Evolutionary conservation across 2,329 filamentous ascomycete species (phyloP), one percentile per base, ranked within the genome.

Genomic region (Cordyceps pruinosa): DNA sequence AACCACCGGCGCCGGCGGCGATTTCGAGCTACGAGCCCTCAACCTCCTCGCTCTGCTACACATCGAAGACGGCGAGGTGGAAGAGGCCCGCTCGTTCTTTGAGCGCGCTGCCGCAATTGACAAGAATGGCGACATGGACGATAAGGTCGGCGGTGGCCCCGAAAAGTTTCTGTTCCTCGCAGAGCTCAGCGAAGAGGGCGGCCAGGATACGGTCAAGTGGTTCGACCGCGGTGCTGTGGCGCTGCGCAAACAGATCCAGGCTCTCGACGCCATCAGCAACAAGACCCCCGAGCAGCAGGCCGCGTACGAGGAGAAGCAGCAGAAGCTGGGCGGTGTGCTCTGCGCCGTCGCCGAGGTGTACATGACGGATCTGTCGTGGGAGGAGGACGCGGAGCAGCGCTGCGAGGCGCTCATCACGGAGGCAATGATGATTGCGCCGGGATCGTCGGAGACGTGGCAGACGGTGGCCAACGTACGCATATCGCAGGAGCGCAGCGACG

Each of bases 351-450:
- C 90, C 7, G 94, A 99, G 75, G 90, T 99, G 50, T 99, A 97
- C 77, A 99, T 99, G 94, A 99, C 94, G 12, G 94, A 99, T 75
- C 75, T 97, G 65, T 94, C 89, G 66, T 94, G 83, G 90, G 92
- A 97, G 73, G 84, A 86, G 53, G 91, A 97, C 68, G 94, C 93
- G 5, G 94, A 99, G 75, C 77, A 82, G 63, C 83, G 87, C 63
- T 99, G 95, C 76, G 93, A 99, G 73, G 77, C 83, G 5, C 84
- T 96, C 59, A 84, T 97, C 61, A 96, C 92, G 6, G 91, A 99
- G 75, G 94, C 94, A 26, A 86, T 94, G 57, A 77, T 96, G 65
- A 83, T 95, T 60, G 89, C 89, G 58, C 91, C 93, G 4, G 82
- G 87, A 56, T 86, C 84, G 56, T 83, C 92, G 4, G 93, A 97